A percentile compares a stretch with the other conserved stretches of the same genome.
phyloP scores from a whole-genome alignment of 495 filamentous ascomycete species.

The Podospora appendiculata region DNA sequence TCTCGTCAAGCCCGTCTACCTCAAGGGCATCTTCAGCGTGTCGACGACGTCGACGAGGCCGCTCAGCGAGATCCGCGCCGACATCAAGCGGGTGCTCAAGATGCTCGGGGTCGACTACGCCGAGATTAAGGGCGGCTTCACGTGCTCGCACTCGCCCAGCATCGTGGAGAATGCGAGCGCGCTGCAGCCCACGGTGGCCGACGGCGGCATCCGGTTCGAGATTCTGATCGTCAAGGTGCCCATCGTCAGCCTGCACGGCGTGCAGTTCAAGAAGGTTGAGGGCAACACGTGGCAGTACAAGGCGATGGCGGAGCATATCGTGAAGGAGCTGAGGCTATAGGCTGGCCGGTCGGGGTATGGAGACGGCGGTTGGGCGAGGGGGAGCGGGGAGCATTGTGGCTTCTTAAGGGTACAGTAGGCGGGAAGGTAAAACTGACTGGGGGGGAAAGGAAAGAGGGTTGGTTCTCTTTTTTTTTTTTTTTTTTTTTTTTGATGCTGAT shows the following conservation, averaged over 20 bases:
- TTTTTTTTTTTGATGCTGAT: too few species aligned
- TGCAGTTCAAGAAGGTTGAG: constrained; percentile 96
- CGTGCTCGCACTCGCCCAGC: constrained; percentile 77
- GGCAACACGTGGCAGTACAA: constrained; percentile 98
- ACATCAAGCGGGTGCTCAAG: constrained; percentile 86
- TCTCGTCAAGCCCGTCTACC: constrained; percentile 81
- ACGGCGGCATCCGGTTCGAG: constrained; percentile 73
- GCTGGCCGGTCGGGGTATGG: background rate
- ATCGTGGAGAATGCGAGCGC: constrained; percentile 56
- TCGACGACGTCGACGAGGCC: constrained; percentile 93
- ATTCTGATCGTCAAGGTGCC: constrained; percentile 98
- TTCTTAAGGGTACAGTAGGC: too few species aligned
- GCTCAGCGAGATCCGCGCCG: constrained; percentile 70
- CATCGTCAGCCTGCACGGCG: constrained; percentile 82
- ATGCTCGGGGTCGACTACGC: constrained; percentile 81
- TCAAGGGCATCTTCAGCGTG: constrained; percentile 97
- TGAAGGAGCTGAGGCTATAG: constrained; percentile 77
- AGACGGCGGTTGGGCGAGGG: too few species aligned
- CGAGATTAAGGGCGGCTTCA: constrained; percentile 92
- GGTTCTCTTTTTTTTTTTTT: too few species aligned
- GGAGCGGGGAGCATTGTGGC: too few species aligned
- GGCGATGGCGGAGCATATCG: constrained; percentile 91
- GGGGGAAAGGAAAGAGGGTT: too few species aligned
- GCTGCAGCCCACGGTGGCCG: constrained; percentile 35
- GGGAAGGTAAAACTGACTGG: too few species aligned